phyloP scores from a whole-genome alignment of 2,329 filamentous ascomycete species.

The Niveomyces coronatus region DNA sequence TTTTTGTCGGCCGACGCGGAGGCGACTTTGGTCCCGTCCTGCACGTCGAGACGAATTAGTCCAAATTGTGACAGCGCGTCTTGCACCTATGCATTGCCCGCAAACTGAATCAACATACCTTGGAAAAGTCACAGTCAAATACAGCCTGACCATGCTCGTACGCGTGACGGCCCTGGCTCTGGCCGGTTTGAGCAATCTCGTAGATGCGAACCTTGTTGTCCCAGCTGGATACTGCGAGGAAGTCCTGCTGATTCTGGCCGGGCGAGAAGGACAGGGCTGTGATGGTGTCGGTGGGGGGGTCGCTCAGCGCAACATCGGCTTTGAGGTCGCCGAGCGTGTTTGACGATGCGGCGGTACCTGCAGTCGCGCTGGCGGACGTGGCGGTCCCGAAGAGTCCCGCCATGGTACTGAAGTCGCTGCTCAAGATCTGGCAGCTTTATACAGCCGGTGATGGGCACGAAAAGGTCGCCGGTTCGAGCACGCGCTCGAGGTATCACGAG shows the following conservation, averaged over 20 bases:
- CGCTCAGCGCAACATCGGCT: conserved; percentile 70
- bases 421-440: too few species aligned
- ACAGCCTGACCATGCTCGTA: conserved; percentile 84
- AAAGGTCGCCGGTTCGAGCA: too few species aligned
- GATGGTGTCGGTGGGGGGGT: conserved; percentile 80
- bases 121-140: conserved; percentile 77
- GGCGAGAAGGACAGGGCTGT: conserved; percentile 79
- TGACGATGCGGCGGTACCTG: too few species aligned
- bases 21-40: conserved; percentile 87
- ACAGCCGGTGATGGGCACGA: too few species aligned
- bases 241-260: conserved; percentile 47
- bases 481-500: too few species aligned
- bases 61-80: too few species aligned
- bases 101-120: conserved; percentile 48
- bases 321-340: conserved; percentile 84
- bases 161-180: conserved; percentile 73
- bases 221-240: conserved; percentile 87
- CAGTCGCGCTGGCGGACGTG: conserved; percentile 36
- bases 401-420: conserved; percentile 38
- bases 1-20: conserved; percentile 87
- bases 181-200: conserved; percentile 68
- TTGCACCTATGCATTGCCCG: not conserved
- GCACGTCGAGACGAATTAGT: not conserved
- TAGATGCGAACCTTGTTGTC: conserved; percentile 98
- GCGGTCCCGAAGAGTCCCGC: conserved; percentile 50